These are phyloP conservation scores for Globisporangium nagaii DNA, from an alignment of 352 stramenopile species.

Conservation along the genomic window DNA sequence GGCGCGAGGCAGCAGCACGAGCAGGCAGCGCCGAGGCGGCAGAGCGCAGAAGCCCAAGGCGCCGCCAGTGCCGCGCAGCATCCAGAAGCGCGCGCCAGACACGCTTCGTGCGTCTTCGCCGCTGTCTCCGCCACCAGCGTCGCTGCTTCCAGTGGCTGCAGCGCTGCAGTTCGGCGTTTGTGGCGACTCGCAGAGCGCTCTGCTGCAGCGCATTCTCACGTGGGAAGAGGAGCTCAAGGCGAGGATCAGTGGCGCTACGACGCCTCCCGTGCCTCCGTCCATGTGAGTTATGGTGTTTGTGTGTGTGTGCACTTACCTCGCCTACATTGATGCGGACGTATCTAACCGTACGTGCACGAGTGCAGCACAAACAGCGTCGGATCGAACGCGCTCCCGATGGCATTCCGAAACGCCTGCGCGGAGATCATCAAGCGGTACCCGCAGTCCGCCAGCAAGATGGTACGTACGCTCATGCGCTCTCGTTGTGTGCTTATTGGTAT, in stretches of 20 bases:
- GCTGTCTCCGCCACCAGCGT: neutral
- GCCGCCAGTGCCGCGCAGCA: neutral
- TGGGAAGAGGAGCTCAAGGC: conserved; percentile 5
- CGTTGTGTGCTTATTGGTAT: neutral
- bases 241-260: neutral
- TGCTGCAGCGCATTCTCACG: conserved; percentile 1
- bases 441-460: conserved; percentile 25
- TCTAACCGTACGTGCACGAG: neutral
- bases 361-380: neutral
- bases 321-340: too few relatives aligned
- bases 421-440: conserved; percentile 33
- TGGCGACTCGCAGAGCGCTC: neutral
- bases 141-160: neutral
- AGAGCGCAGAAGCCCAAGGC: neutral
- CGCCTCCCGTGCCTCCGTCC: neutral
- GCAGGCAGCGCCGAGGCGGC: neutral
- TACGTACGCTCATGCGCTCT: conserved; percentile 5
- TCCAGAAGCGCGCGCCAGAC: conserved; percentile 1
- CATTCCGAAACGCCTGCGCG: conserved; percentile 26
- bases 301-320: too few relatives aligned
- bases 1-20: neutral
- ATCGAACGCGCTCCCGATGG: neutral
- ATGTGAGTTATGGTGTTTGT: too few relatives aligned
- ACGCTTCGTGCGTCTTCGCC: neutral
- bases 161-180: neutral